phyloP scores from a whole-genome alignment of 345 rosid species.

The Clarkia xantiana region DNA sequence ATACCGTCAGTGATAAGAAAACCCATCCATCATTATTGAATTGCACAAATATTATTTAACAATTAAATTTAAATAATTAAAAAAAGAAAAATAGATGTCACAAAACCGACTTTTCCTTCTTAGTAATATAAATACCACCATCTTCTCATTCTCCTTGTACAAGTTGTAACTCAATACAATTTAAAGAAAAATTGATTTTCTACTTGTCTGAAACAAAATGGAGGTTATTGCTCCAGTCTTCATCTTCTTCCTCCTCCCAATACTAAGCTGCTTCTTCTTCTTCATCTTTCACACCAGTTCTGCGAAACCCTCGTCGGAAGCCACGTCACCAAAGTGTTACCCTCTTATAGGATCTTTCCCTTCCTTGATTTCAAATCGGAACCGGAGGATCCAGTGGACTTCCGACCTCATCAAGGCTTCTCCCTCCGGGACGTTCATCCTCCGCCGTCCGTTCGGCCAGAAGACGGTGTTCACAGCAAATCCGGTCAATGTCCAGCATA shows the following conservation, averaged over 20 bases:
- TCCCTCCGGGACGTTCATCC: constrained; percentile 30
- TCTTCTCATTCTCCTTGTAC: too few species aligned
- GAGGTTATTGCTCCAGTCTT: background rate
- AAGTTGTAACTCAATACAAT: too few species aligned
- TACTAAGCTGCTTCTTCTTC: background rate
- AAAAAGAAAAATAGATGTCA: too few species aligned
- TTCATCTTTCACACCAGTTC: background rate
- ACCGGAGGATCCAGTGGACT: constrained; percentile 30
- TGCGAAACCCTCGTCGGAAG: background rate
- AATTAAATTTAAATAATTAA: too few species aligned
- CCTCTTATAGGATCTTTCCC: constrained; percentile 32
- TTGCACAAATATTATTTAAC: too few species aligned
- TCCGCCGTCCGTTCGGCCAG: constrained; percentile 18
- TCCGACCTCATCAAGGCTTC: constrained; percentile 25
- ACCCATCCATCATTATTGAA: too few species aligned
- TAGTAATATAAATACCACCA: too few species aligned
- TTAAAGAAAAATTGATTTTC: too few species aligned
- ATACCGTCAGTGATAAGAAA: too few species aligned
- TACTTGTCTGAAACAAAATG: too few species aligned
- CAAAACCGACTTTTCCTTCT: too few species aligned
- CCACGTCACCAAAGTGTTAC: constrained; percentile 24
- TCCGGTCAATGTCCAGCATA: constrained; percentile 39
- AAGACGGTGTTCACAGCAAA: constrained; percentile 32
- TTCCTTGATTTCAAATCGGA: constrained; percentile 10
- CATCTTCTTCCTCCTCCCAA: constrained; percentile 2